Conservation (phyloP, 2,329 filamentous ascomycete species). For the Pseudogymnoascus sp. region DNA sequence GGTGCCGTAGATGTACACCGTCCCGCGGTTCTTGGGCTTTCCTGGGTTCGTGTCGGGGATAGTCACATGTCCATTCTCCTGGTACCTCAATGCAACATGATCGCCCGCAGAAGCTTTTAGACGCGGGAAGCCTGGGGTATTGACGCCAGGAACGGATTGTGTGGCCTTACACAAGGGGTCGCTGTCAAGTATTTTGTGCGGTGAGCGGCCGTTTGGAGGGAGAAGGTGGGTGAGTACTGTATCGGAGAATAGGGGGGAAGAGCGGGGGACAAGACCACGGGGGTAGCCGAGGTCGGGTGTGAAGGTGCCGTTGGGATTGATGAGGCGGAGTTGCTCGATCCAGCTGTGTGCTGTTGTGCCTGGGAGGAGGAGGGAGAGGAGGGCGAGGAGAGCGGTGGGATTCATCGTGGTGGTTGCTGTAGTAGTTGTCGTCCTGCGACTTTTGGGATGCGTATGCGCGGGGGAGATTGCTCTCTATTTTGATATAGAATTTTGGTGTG, state of each 20-base stretch:
- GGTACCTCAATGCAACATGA: constrained; percentile 57
- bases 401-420: background rate
- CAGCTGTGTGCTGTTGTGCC: constrained; percentile 59
- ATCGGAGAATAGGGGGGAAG: constrained; percentile 46
- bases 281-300: constrained; percentile 62
- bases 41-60: constrained; percentile 45
- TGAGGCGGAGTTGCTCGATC: constrained; percentile 65
- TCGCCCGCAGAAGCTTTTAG: constrained; percentile 48
- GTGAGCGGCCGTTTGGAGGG: background rate
- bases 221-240: constrained; percentile 36
- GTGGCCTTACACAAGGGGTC: constrained; percentile 21
- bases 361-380: background rate
- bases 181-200: constrained; percentile 51
- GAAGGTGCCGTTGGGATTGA: constrained; percentile 64
- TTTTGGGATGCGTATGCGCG: background rate
- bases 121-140: constrained; percentile 14
- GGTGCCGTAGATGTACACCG: constrained; percentile 69
- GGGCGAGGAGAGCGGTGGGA: background rate
- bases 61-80: constrained; percentile 71
- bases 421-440: background rate
- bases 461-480: background rate
- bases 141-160: constrained; percentile 10
- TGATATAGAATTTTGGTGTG: background rate
- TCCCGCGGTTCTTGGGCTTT: constrained; percentile 59
- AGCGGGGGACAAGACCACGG: constrained; percentile 56